Evolutionary conservation across 169 alveolate species (phyloP).

Genomic region (Plasmodium gonderi): DNA sequence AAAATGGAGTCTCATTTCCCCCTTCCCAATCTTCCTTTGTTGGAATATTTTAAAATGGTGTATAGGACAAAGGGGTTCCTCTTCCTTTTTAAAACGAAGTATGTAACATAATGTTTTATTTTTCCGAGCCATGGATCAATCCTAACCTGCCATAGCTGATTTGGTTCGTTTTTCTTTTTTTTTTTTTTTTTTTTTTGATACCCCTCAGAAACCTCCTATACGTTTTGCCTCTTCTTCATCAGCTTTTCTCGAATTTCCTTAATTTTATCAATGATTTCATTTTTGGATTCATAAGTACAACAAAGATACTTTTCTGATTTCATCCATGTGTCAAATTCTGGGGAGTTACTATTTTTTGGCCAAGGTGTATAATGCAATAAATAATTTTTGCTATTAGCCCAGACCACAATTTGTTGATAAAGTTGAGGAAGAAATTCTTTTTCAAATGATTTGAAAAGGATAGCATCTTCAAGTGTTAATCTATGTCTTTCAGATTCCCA

Average conservation of each 20-base stretch:
- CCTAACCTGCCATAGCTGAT: no score
- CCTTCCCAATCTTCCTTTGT: not conserved
- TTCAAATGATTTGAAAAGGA: constrained; percentile 85
- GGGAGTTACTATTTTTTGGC: constrained; percentile 83
- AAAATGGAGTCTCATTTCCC: not conserved
- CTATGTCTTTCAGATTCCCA: constrained; percentile 92
- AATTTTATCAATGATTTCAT: constrained; percentile 85
- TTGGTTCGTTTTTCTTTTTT: not conserved
- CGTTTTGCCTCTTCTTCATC: constrained; percentile 32
- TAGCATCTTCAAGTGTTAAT: constrained; percentile 82
- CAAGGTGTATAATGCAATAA: constrained; percentile 83
- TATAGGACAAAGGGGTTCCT: not conserved
- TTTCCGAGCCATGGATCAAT: no score
- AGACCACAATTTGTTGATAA: constrained; percentile 84
- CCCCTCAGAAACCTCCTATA: not conserved
- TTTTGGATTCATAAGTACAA: constrained; percentile 84
- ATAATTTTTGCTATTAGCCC: constrained; percentile 87
- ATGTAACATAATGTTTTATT: no score
- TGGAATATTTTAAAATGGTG: not conserved
- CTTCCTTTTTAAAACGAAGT: no score
- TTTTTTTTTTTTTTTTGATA: not conserved
- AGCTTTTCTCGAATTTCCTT: constrained; percentile 71
- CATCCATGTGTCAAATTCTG: constrained; percentile 82
- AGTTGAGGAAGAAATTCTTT: constrained; percentile 85
- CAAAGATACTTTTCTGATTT: constrained; percentile 83